Evolutionary conservation across 2,329 filamentous ascomycete species (phyloP).

Genomic region (Neopestalotiopsis sp.): DNA sequence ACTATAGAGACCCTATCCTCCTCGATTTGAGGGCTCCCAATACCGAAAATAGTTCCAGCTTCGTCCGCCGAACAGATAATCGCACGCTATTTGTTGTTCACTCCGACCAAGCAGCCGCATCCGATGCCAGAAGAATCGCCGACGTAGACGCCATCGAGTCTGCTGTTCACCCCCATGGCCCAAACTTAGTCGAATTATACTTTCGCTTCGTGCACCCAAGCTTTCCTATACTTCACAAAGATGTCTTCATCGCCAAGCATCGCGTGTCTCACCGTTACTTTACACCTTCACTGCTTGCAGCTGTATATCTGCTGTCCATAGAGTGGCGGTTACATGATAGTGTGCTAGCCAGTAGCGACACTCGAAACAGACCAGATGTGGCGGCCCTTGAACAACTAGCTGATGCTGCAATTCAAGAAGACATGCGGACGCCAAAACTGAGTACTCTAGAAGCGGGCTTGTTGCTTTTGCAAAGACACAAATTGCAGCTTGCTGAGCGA

Average conservation of each 20-base stretch:
- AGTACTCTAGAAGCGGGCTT: slow-evolving; percentile 50
- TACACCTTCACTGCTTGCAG: slow-evolving; percentile 56
- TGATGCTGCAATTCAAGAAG: slow-evolving; percentile 37
- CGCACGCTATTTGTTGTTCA: not conserved
- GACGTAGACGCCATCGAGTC: slow-evolving; percentile 54
- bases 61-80: not conserved
- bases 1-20: not conserved
- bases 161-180: slow-evolving; percentile 63
- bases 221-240: slow-evolving; percentile 57
- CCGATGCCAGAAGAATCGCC: not conserved
- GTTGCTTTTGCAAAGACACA: slow-evolving; percentile 44
- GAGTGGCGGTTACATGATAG: slow-evolving; percentile 61
- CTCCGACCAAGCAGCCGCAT: not conserved
- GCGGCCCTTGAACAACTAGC: slow-evolving; percentile 38
- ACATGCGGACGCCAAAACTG: slow-evolving; percentile 45
- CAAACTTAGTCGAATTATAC: slow-evolving; percentile 65
- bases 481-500: slow-evolving; percentile 29
- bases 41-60: not conserved
- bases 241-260: slow-evolving; percentile 59
- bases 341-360: slow-evolving; percentile 38
- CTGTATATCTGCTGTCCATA: slow-evolving; percentile 60
- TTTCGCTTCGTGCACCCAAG: slow-evolving; percentile 60
- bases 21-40: not conserved
- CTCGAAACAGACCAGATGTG: slow-evolving; percentile 42
- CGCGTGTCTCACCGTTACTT: slow-evolving; percentile 55